Conservation (phyloP, 2,329 filamentous ascomycete genomes). For the Neofusicoccum parvum region DNA sequence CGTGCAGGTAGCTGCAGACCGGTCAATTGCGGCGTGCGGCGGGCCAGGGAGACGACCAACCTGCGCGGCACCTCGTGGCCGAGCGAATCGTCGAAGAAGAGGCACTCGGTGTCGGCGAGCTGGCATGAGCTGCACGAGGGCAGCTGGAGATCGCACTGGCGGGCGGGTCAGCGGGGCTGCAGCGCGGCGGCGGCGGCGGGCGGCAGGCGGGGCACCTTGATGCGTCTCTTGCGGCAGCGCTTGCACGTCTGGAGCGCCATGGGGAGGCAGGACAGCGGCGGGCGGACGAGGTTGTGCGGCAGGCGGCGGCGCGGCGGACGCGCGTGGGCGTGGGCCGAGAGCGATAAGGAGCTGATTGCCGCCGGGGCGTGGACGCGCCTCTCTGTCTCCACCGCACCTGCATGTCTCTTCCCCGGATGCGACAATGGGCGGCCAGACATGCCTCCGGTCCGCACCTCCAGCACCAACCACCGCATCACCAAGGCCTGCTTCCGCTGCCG, state of each 20-base stretch:
- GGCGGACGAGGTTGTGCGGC: neutral
- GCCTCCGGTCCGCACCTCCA: constrained; percentile 13
- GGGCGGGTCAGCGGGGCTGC: neutral
- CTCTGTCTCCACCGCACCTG: neutral
- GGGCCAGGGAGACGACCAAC: neutral
- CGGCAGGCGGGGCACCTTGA: constrained; percentile 5
- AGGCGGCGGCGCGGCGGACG: neutral
- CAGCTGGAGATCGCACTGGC: constrained; percentile 16
- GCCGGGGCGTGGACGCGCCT: too few relatives aligned
- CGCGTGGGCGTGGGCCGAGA: neutral
- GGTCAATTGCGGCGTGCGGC: neutral
- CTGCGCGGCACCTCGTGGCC: constrained; percentile 17
- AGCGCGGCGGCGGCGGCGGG: neutral
- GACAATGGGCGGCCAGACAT: neutral
- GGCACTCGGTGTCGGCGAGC: constrained; percentile 15
- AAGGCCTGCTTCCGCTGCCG: constrained; percentile 20
- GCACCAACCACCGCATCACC: constrained; percentile 18
- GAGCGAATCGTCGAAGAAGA: constrained; percentile 16
- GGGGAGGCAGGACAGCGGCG: neutral
- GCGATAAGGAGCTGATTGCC: neutral
- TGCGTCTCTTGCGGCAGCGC: constrained; percentile 19
- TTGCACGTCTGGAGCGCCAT: constrained; percentile 21
- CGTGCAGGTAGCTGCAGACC: constrained; percentile 14
- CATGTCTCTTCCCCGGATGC: neutral
- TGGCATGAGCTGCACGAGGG: constrained; percentile 16